Conservation (phyloP, 306 rosid genomes). For the Fagus sylvatica region DNA sequence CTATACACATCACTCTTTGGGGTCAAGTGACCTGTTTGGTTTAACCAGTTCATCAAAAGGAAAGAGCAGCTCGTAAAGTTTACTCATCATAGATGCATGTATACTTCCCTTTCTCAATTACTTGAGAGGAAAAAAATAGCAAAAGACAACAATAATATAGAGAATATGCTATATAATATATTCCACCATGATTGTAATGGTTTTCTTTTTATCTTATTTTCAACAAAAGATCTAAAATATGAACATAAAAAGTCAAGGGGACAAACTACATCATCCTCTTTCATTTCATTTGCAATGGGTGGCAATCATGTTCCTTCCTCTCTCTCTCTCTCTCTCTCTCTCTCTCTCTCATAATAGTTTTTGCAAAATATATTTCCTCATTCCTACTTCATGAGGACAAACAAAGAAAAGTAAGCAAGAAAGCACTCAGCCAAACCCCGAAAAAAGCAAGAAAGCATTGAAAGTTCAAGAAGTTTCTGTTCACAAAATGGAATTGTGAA, state of each 20-base stretch:
- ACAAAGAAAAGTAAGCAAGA: not conserved
- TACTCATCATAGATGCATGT: not conserved
- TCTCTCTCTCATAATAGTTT: not conserved
- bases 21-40: slow-evolving; percentile 77
- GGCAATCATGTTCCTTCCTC: not conserved
- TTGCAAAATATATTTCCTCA: not conserved
- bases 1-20: slow-evolving; percentile 87
- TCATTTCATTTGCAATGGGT: not conserved
- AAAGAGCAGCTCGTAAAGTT: not conserved
- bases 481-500: not conserved
- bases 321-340: not conserved
- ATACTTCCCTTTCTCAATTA: not conserved
- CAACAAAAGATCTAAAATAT: fast-evolving
- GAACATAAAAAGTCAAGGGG: not conserved
- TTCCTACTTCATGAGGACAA: not conserved
- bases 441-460: not conserved
- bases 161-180: not conserved
- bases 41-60: slow-evolving; percentile 8
- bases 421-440: no score
- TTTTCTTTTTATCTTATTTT: not conserved
- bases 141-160: not conserved
- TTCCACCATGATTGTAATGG: not conserved
- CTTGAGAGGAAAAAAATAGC: not conserved
- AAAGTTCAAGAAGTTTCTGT: not conserved
- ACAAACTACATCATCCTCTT: not conserved